Conservation (phyloP, 2,329 filamentous ascomycete genomes). For the Aspergillus terreus region DNA sequence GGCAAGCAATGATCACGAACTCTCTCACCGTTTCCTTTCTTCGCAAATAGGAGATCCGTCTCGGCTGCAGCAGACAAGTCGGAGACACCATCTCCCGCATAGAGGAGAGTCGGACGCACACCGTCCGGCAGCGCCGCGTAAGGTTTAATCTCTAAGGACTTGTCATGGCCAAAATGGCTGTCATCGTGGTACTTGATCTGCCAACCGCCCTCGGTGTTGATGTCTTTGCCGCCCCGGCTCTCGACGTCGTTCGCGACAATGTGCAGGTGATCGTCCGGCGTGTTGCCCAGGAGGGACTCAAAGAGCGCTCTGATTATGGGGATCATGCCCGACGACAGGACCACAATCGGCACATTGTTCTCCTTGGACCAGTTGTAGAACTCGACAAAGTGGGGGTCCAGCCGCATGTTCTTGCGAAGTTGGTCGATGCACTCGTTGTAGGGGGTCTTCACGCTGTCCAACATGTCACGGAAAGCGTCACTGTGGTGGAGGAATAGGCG, state of each 20-base stretch:
- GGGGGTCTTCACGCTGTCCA: constrained; percentile 77
- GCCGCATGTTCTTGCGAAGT: constrained; percentile 75
- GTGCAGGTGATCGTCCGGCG: constrained; percentile 66
- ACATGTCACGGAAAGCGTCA: constrained; percentile 85
- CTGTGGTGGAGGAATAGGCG: constrained; percentile 30
- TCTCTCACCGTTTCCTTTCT: constrained; percentile 72
- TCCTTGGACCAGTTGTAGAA: constrained; percentile 80
- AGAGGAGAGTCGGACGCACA: constrained; percentile 79
- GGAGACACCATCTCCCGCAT: constrained; percentile 91
- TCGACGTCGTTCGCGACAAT: constrained; percentile 85
- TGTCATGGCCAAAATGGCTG: constrained; percentile 92
- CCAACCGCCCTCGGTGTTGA: constrained; percentile 82
- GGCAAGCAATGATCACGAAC: neutral
- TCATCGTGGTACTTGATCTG: constrained; percentile 85
- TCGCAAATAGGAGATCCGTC: constrained; percentile 90
- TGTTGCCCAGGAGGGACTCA: constrained; percentile 74
- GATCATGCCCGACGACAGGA: constrained; percentile 88
- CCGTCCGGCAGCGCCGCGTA: constrained; percentile 65
- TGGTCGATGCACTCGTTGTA: constrained; percentile 77
- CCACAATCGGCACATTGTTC: constrained; percentile 86
- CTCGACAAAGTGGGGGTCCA: constrained; percentile 82
- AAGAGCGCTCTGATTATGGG: constrained; percentile 85
- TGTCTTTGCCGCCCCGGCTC: constrained; percentile 62
- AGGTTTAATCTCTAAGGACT: constrained; percentile 83
- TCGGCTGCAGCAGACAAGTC: constrained; percentile 89